Evolutionary conservation across 306 rosid species (phyloP).

Genomic region (Lathyrus tuberosus): DNA sequence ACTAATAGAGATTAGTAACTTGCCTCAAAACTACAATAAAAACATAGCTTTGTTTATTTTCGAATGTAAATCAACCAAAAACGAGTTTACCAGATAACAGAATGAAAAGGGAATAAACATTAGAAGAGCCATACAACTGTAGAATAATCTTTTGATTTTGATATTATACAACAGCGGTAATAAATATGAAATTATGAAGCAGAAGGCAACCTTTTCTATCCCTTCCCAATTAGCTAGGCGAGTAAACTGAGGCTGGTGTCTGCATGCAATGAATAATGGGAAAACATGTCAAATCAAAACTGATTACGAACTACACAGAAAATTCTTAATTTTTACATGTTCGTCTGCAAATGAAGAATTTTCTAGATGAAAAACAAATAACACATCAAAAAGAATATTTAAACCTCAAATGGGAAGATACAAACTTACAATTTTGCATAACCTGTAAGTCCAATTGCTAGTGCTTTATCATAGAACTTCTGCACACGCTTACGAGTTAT

Average conservation of each 20-base stretch:
- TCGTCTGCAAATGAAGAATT: slow-evolving; percentile 17
- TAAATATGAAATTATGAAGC: slow-evolving; percentile 30
- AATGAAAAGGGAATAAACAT: slow-evolving; percentile 28
- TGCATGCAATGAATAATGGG: slow-evolving; percentile 61
- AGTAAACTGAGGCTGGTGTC: slow-evolving; percentile 81
- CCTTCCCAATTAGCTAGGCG: slow-evolving; percentile 98
- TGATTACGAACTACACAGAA: slow-evolving; percentile 23
- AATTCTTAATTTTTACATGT: slow-evolving; percentile 18
- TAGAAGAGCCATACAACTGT: not conserved
- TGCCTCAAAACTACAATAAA: slow-evolving; percentile 11
- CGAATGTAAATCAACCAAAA: not conserved
- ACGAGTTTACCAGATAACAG: slow-evolving; percentile 27
- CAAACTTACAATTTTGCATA: slow-evolving; percentile 83
- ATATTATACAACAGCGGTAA: slow-evolving; percentile 5
- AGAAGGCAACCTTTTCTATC: slow-evolving; percentile 63
- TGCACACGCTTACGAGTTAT: slow-evolving; percentile 82
- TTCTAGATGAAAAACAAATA: slow-evolving; percentile 17
- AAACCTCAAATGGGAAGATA: slow-evolving; percentile 37
- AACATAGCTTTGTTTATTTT: not conserved
- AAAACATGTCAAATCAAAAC: slow-evolving; percentile 34
- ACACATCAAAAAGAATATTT: slow-evolving; percentile 15
- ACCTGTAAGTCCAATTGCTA: slow-evolving; percentile 82
- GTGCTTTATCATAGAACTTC: slow-evolving; percentile 84
- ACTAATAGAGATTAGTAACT: slow-evolving; percentile 1
- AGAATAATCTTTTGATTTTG: slow-evolving; percentile 7